Conservation (phyloP, 1,139 yeast genomes). For the Yamadazyma epiphylla region DNA sequence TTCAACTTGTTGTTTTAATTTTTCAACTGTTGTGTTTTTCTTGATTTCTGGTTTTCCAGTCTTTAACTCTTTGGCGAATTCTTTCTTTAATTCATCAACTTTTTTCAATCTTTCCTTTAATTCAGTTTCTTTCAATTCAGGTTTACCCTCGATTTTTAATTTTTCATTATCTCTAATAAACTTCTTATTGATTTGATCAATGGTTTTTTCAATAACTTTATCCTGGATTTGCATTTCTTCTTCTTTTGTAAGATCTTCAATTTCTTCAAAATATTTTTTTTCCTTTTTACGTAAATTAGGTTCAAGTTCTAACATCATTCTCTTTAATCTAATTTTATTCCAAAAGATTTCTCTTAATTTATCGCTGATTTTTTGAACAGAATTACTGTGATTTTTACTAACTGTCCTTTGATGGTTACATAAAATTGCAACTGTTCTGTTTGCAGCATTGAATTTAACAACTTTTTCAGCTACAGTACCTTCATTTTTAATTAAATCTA, state of each 20-base stretch:
- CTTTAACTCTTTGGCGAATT: conserved; percentile 57
- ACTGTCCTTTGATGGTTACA: conserved; percentile 98
- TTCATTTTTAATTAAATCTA: conserved; percentile 74
- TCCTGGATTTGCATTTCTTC: conserved; percentile 59
- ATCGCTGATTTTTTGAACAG: conserved; percentile 76
- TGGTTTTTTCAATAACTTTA: conserved; percentile 54
- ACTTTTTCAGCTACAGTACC: conserved; percentile 89
- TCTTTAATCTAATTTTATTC: conserved; percentile 75
- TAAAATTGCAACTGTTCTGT: conserved; percentile 88
- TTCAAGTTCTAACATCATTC: conserved; percentile 66
- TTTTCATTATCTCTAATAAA: conserved; percentile 78
- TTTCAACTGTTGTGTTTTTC: conserved; percentile 59
- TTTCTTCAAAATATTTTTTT: conserved; percentile 60
- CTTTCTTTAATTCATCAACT: conserved; percentile 52
- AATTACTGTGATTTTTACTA: conserved; percentile 74
- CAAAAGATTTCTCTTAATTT: conserved; percentile 75
- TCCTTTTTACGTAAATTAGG: conserved; percentile 50
- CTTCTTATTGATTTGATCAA: conserved; percentile 60
- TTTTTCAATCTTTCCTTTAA: conserved; percentile 57
- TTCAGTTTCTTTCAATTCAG: conserved; percentile 47
- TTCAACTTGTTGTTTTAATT: conserved; percentile 68
- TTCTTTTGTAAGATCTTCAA: conserved; percentile 66
- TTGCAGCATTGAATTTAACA: conserved; percentile 88
- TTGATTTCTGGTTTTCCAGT: conserved; percentile 60
- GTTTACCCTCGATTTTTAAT: conserved; percentile 52